Base-by-base conservation (phyloP, 345 rosid genomes). In the Luvunga scandens region DNA sequence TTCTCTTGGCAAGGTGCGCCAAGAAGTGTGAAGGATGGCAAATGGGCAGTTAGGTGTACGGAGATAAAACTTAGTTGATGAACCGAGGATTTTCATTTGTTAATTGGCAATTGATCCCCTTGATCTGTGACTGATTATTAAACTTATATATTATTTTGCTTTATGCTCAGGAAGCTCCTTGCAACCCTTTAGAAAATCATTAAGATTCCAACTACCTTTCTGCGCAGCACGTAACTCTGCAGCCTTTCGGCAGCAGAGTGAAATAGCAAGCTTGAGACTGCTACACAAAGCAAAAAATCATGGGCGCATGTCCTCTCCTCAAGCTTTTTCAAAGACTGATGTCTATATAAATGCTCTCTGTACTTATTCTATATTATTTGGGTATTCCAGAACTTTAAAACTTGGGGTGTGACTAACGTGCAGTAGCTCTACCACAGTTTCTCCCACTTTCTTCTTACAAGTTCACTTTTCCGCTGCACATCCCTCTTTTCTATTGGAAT, bases 41-140 rank as follows among this genome's bases (percentile, higher is more conserved):
- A 59, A 74, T 28, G 69, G 75, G 77, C 28, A 70, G 62, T 10
- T 24, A n/a, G 10, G 73, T 48, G 78, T 81, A 72, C 67, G 72
- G 56, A n/a, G 24, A 45, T 68, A 25, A 21, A 21, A 33, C 10
- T 42, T 8, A 25, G 66, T 56, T 36, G 60, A 9, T 38, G 75
- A 81, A 75, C 38, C n/a, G 71, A 34, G 36, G 62, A 65, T 53
- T 77, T 72, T 77, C 6, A 66, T 16, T 50, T 14, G 27, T 16
- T 78, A 63, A 66, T 62, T 38, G 55, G 9, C 55, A 27, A 71
- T 34, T n/a, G 24, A 3, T 48, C 16, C 38, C 66, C 50, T 39
- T 27, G 34, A 5, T 27, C 38, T 16, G 18, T n/a, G 8, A 50
- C 16, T 34, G 42, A 6, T 70, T 18, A 27, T 27, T 68, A 13